Evolutionary conservation across 148 eudicot species (phyloP).

Genomic region (Vaccinium myrtillus): DNA sequence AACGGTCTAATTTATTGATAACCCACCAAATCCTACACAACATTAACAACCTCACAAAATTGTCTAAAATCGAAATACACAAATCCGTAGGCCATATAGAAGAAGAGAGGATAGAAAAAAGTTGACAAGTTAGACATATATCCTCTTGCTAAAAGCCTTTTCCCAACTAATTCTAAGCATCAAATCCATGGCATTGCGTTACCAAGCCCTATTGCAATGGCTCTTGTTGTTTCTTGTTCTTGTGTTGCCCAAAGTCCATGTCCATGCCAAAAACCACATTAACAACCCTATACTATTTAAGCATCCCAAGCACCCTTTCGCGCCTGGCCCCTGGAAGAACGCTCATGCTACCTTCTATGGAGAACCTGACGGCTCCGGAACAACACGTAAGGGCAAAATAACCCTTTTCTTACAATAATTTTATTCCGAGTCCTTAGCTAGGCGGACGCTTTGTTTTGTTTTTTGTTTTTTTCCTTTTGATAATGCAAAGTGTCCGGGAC

Average conservation of each 20-base stretch:
- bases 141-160: not conserved
- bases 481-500: not conserved
- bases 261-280: slow-evolving; percentile 11
- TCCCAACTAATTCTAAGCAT: not conserved
- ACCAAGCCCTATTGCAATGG: not conserved
- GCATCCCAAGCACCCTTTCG: slow-evolving; percentile 22
- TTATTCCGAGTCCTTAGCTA: not conserved
- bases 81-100: not conserved
- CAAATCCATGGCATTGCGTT: slow-evolving; percentile 12
- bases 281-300: not conserved
- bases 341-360: slow-evolving; percentile 87
- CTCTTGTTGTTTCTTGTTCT: slow-evolving; percentile 12
- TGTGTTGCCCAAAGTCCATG: not conserved
- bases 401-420: not conserved
- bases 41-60: slow-evolving; percentile 15
- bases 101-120: no score
- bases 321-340: slow-evolving; percentile 58
- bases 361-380: slow-evolving; percentile 62
- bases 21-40: slow-evolving; percentile 10
- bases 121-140: not conserved
- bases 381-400: slow-evolving; percentile 40
- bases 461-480: not conserved
- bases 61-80: not conserved
- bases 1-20: not conserved
- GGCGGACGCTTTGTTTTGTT: not conserved